Base-by-base conservation (phyloP, 768 basidiomycete species). In the Russula virescens region DNA sequence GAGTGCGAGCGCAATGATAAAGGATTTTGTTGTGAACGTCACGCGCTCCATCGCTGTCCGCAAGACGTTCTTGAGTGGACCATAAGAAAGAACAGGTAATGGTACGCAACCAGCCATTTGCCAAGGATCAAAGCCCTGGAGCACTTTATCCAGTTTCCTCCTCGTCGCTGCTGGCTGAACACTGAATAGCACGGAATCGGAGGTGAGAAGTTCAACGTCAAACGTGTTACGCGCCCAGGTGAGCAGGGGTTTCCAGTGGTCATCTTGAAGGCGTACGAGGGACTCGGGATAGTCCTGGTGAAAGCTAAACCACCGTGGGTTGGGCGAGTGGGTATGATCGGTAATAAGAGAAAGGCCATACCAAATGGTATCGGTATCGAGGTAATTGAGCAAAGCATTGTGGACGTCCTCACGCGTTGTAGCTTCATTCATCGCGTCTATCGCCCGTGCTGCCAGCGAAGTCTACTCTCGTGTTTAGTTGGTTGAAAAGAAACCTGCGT, bases 281-380 rank as follows among this genome's bases (percentile, higher is more conserved):
- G 83, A 80, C 25, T 82, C 81, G 9, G 94, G 93, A 65, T 85
- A 78, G 51, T 90, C 82, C 70, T 91, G 83, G 68, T 91, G 88
- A 76, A 95, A 97, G 70, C 93, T 95, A 69, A 31, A 16, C 18
- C 65, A 54, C 59, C 52, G 25, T 54, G 6, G 25, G 55, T 62
- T 56, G 23, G 13, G 48, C 55, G 57, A 23, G 56, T 19, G 35
- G 35, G 18, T 13, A 18, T 28, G 40, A 38, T 31, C 25, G 56
- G 42, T 18, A 50, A 40, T 59, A 55, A 42, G 9, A 46, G 23
- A 59, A 54, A 40, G 21, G 23, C 70, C 77, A 59, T 63, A 91
- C 93, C 91, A 94, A 63, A 97, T 83, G 1, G 97, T 94, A 73
- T 99, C 97, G 2, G 96, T 98, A 70, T 97, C 91, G 34, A 98